Base-by-base conservation (phyloP, 1,284 basidiomycete genomes). In the Ustilago loliicola region DNA sequence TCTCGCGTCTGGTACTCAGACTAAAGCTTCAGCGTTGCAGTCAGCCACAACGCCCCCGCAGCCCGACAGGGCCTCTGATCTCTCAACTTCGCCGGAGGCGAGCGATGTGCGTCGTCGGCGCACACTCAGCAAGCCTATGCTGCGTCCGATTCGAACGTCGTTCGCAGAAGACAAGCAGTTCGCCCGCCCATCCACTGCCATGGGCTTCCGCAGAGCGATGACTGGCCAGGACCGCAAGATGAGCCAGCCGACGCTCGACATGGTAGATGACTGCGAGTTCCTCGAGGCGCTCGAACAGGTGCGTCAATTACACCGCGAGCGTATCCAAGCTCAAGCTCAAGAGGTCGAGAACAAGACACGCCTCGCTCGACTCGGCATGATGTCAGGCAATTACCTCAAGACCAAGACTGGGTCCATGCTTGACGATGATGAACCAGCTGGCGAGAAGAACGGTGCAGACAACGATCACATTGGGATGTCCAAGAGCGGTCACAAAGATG, bases 251-350 rank as follows among this genome's bases (percentile, higher is more conserved):
- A 80, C 82, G 58, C 77, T 83, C 40, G 80, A 76, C 51, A 83
- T 83, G 57, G 78, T 74, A 15, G 82, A 83, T 40, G 82, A 83
- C 54, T 66, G 52, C 50, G 82, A 83, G 66, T 83, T 83, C 66
- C 66, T 83, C 32, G 65, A 77, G 61, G 82, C 80, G 21, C 67
- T 83, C 17, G 82, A 83, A 64, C 70, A 80, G 21, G 81, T 83
- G 10, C 77, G 82, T 17, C 50, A 61, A 11, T 45, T 74, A 51
- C 73, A 83, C 36, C 70, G 75, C 50, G 74, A 81, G 42, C 79
- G 81, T 10, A 72, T 83, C 25, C 66, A 74, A 27, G 72, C 63
- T 29, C 58, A 70, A 50, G 72, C 66, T 23, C 66, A 66, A 34
- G 66, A 65, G 52, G 60, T 55, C 11, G 66, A 73, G 47, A 68